Conservation (phyloP, 1,284 basidiomycete species). For the Stereum hirsutum region DNA sequence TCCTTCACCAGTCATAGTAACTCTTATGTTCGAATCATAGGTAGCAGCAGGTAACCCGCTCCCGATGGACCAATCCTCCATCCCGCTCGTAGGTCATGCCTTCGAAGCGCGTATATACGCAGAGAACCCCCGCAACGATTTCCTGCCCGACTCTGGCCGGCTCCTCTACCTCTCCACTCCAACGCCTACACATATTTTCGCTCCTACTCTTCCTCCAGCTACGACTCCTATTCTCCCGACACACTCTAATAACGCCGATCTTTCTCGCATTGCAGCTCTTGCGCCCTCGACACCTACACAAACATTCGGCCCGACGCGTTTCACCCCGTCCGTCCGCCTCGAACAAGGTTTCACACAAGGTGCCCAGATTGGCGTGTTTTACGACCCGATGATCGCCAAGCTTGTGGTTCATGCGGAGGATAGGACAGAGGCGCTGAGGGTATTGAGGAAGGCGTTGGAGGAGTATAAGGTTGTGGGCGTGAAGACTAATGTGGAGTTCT, state of each 20-base stretch:
- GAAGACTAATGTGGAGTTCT: constrained; percentile 86
- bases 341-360: constrained; percentile 87
- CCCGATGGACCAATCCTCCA: constrained; percentile 66
- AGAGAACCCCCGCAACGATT: constrained; percentile 89
- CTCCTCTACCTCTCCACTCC: constrained; percentile 78
- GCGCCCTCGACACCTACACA: too few relatives aligned
- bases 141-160: constrained; percentile 85
- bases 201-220: constrained; percentile 35
- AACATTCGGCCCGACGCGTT: constrained; percentile 29
- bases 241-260: constrained; percentile 22
- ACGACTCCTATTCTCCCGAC: constrained; percentile 11
- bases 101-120: constrained; percentile 98
- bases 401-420: constrained; percentile 87
- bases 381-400: constrained; percentile 93
- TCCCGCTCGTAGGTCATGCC: constrained; percentile 84
- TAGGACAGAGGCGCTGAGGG: constrained; percentile 76
- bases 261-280: constrained; percentile 9
- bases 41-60: constrained; percentile 85
- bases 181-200: constrained; percentile 54
- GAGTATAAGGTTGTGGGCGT: constrained; percentile 90
- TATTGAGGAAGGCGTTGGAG: constrained; percentile 73
- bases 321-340: constrained; percentile 67
- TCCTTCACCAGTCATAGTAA: neutral
- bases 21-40: constrained; percentile 25
- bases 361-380: constrained; percentile 86